A percentile compares a stretch with the other conserved stretches of the same genome.
Conservation (phyloP, 257 asterid species). For the Solanum sitiens region DNA sequence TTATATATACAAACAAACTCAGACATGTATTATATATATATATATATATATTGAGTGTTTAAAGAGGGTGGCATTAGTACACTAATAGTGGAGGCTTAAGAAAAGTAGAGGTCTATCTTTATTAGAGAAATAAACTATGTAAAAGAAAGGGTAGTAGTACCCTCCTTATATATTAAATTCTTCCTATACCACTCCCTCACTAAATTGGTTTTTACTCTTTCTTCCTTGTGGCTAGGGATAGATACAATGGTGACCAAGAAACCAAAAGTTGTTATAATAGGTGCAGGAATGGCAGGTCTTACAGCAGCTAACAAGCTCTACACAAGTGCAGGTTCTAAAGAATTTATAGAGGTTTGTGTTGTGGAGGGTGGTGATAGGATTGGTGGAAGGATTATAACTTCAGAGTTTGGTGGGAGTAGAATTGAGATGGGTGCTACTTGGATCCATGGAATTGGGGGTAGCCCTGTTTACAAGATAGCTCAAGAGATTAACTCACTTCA, state of each 20-base stretch:
- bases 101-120: conserved; percentile 23
- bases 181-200: conserved; percentile 12
- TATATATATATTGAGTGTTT: not conserved
- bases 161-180: conserved; percentile 17
- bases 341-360: conserved; percentile 42
- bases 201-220: not conserved
- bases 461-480: conserved; percentile 71
- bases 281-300: conserved; percentile 96
- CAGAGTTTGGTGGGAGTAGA: conserved; percentile 67
- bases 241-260: conserved; percentile 42
- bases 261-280: conserved; percentile 71
- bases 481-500: conserved; percentile 23
- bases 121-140: conserved; percentile 1
- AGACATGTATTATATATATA: not conserved
- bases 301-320: conserved; percentile 81
- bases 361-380: conserved; percentile 73
- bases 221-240: not conserved
- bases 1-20: not conserved
- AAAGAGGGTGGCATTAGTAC: not conserved
- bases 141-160: not conserved
- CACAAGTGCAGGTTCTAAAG: conserved; percentile 17
- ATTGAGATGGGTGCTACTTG: conserved; percentile 91
- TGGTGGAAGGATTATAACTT: conserved; percentile 73
- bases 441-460: conserved; percentile 89
- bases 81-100: conserved; percentile 1